Percentiles rank a stretch among this genome's conserved stretches.
phyloP scores from a whole-genome alignment of 208 protist genomes.

The Trypanosoma vivax region DNA sequence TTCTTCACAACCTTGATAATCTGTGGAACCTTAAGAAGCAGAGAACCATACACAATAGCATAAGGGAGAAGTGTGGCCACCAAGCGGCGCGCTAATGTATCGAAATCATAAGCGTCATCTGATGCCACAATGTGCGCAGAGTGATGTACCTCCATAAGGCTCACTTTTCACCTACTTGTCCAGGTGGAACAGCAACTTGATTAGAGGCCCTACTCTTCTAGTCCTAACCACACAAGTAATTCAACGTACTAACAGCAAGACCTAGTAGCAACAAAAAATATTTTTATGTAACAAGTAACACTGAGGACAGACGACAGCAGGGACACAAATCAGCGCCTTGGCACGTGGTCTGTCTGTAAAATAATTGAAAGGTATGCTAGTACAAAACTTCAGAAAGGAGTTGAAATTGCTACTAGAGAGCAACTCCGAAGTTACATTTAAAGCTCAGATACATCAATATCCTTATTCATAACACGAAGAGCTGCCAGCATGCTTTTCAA shows the following conservation, averaged over 20 bases:
- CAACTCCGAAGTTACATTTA: conserved; percentile 12
- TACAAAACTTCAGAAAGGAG: not conserved
- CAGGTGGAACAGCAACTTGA: too few relatives aligned
- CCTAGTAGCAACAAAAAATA: too few relatives aligned
- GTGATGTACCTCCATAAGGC: not conserved
- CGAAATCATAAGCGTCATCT: conserved; percentile 10
- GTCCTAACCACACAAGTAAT: too few relatives aligned
- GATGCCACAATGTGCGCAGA: not conserved
- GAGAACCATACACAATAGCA: conserved; percentile 68
- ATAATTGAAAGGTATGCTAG: too few relatives aligned
- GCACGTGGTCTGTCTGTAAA: too few relatives aligned
- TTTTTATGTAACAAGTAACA: too few relatives aligned
- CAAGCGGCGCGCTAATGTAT: conserved; percentile 35
- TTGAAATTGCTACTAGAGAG: not conserved
- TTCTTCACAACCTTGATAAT: conserved; percentile 61
- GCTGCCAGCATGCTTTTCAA: conserved; percentile 35
- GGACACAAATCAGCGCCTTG: too few relatives aligned
- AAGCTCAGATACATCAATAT: conserved; percentile 21
- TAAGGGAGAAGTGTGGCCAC: conserved; percentile 69
- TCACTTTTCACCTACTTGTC: too few relatives aligned
- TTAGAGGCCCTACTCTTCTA: too few relatives aligned
- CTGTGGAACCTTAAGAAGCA: conserved; percentile 83
- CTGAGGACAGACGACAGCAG: too few relatives aligned
- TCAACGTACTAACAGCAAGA: too few relatives aligned
- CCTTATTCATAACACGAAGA: conserved; percentile 39